Conservation (phyloP, 257 asterid genomes). For the Misopates orontium region DNA sequence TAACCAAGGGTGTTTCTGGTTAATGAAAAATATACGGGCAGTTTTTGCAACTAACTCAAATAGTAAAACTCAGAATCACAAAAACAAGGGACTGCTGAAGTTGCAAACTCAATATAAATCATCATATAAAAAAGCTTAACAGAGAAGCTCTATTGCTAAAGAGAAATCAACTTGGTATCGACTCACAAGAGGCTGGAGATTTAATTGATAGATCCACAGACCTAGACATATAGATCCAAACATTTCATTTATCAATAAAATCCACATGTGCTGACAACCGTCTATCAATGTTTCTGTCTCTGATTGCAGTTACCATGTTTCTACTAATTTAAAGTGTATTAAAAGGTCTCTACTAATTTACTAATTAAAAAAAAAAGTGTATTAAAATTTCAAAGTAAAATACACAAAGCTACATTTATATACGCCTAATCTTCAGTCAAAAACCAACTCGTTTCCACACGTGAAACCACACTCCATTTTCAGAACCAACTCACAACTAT, state of each 20-base stretch:
- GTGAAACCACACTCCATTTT: slow-evolving; percentile 17
- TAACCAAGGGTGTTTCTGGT: no score
- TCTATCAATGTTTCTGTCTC: background rate
- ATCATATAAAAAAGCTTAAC: no score
- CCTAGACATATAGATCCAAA: background rate
- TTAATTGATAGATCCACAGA: no score
- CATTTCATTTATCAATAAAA: background rate
- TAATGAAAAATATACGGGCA: no score
- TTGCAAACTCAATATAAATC: no score
- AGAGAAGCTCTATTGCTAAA: no score
- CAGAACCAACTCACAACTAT: slow-evolving; percentile 20
- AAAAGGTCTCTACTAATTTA: background rate
- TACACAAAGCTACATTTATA: background rate
- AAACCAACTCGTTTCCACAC: slow-evolving; percentile 17
- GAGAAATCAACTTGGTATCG: no score
- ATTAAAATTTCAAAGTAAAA: slow-evolving; percentile 7
- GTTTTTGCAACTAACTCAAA: no score
- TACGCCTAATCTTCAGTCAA: slow-evolving; percentile 8
- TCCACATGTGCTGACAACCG: slow-evolving; percentile 5
- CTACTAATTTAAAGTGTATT: background rate
- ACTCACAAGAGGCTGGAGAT: no score
- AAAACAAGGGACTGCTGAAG: no score
- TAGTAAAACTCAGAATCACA: no score
- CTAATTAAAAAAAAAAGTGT: no score
- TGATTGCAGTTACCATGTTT: background rate